These are phyloP conservation scores for Wakefieldia striispora DNA, from an alignment of 768 basidiomycete genomes.

Conservation along the genomic window DNA sequence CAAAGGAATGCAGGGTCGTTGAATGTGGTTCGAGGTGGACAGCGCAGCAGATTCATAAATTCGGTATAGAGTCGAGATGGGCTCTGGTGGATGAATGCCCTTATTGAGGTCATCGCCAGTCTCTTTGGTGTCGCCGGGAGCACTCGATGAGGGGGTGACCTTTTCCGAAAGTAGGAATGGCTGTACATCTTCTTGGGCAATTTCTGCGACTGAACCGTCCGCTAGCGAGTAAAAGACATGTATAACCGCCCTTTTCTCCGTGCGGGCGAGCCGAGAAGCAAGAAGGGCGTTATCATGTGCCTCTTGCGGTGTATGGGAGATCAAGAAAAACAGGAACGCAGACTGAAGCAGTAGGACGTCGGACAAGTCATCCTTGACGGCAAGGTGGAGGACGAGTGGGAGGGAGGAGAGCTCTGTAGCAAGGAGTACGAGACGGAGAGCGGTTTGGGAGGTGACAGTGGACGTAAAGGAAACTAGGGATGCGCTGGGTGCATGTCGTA, in stretches of 20 bases:
- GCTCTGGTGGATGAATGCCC: constrained; percentile 6
- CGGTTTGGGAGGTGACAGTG: constrained; percentile 45
- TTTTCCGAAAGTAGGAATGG: constrained; percentile 57
- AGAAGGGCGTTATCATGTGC: constrained; percentile 90
- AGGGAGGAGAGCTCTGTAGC: constrained; percentile 63
- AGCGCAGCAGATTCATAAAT: constrained; percentile 68
- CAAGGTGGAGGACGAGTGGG: constrained; percentile 72
- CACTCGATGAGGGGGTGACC: constrained; percentile 24
- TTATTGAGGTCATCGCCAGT: background rate
- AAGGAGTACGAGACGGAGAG: constrained; percentile 63
- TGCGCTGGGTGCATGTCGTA: constrained; percentile 40
- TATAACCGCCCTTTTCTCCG: constrained; percentile 73
- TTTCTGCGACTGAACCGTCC: constrained; percentile 43
- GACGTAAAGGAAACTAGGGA: constrained; percentile 63
- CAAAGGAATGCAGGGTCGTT: constrained; percentile 60
- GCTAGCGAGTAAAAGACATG: constrained; percentile 69
- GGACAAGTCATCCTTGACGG: constrained; percentile 63
- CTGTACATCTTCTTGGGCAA: constrained; percentile 57
- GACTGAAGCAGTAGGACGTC: constrained; percentile 75
- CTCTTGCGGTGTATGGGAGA: constrained; percentile 74
- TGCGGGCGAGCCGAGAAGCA: constrained; percentile 73
- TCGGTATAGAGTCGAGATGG: constrained; percentile 38
- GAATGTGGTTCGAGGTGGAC: constrained; percentile 59
- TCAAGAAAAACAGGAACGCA: constrained; percentile 77
- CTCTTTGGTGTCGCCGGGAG: background rate